Base-by-base conservation (phyloP, 2,329 filamentous ascomycete genomes). In the Pestalotiopsis sp. region DNA sequence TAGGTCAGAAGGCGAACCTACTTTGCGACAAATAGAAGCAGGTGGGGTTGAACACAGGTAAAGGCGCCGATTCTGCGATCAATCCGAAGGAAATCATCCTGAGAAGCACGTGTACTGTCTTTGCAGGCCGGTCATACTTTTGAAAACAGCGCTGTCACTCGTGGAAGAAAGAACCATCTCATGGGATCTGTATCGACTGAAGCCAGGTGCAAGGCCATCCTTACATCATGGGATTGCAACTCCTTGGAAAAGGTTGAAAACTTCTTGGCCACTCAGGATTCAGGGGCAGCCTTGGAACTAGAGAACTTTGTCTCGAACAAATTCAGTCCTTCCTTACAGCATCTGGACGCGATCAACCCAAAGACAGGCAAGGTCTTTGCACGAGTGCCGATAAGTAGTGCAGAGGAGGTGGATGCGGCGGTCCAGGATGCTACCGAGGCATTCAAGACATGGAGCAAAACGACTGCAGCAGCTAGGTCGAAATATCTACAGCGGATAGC, bases 401-500 rank as follows among this genome's bases (percentile, higher is more conserved):
- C 70, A 4, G 70, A 68, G 4, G 72, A 74, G 38, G 74, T 78
- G 23, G 73, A 76, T 23, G 65, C 66, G 9, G 77, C 76, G 1
- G 70, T 77, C 17, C 61, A 64, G 11, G 62, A 68, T 27, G 77
- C 77, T 57, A 75, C 71, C 49, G 49, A 59, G 1, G 75, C 76
- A 2, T 78, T 78, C 69, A 71, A 70, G 27, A 66, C 73, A 20
- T 78, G 77, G 77, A 75, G 73, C 72, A 75, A 73, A 67, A 77
- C 75, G 0, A 68, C 76, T 2, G 73, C 72, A 11, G 68, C 71
- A 17, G 70, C 71, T 41, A 69, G 77, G 39, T 78, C 77, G 9
- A 66, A 69, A 25, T 70, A 73, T 52, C 73, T 78, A 27, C 72
- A 72, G 52, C 70, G 72, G 5, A 61, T 78, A 20, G 73, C 73